Evolutionary conservation across 106 monocot species (phyloP).

Genomic region (Dactylorhiza incarnata): DNA sequence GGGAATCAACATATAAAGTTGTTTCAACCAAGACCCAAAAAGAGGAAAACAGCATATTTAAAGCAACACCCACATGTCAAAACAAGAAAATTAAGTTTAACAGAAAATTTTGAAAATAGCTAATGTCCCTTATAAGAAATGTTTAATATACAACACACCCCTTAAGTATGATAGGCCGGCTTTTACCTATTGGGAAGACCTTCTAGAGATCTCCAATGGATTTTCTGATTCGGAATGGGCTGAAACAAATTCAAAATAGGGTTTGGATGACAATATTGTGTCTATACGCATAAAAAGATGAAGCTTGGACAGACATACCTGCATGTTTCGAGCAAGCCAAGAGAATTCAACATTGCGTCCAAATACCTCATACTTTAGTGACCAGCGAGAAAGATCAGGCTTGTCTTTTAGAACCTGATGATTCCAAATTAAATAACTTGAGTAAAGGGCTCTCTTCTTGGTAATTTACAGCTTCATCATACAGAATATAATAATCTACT

Average conservation of each 20-base stretch:
- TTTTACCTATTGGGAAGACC: slow-evolving; percentile 83
- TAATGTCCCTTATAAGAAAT: too few species aligned
- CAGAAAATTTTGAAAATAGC: too few species aligned
- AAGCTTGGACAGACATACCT: slow-evolving; percentile 28
- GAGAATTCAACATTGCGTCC: slow-evolving; percentile 76
- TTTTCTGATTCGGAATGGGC: slow-evolving; percentile 92
- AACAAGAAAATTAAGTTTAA: too few species aligned
- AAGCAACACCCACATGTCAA: too few species aligned
- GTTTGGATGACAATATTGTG: not conserved
- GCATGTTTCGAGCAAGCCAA: slow-evolving; percentile 85
- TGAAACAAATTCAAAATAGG: slow-evolving; percentile 18
- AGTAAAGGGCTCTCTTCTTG: too few species aligned
- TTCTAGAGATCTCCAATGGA: slow-evolving; percentile 93
- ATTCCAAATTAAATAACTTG: not conserved
- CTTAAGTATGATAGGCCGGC: too few species aligned
- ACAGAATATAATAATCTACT: too few species aligned
- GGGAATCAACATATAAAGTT: too few species aligned
- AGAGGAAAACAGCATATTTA: too few species aligned
- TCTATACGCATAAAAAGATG: not conserved
- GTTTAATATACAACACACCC: too few species aligned
- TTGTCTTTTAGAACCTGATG: slow-evolving; percentile 72
- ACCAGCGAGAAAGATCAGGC: slow-evolving; percentile 72
- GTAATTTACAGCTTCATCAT: too few species aligned
- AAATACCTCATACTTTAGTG: slow-evolving; percentile 70
- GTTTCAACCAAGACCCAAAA: too few species aligned